A percentile compares a stretch with the other conserved stretches of the same genome.
phyloP scores from a whole-genome alignment of 129 eudicot genomes.

The Smallanthus sonchifolius region DNA sequence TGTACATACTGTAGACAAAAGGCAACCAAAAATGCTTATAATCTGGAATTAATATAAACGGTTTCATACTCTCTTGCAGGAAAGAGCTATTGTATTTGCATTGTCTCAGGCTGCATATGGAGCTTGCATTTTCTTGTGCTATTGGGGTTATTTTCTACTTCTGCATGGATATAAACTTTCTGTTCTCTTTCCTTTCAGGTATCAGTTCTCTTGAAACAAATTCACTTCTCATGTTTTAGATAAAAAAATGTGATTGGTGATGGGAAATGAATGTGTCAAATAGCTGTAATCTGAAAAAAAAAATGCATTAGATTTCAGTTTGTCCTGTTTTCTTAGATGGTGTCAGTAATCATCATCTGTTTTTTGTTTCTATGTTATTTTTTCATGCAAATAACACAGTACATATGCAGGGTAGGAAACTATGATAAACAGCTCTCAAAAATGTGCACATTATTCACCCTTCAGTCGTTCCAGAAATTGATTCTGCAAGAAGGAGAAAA shows the following conservation, averaged over 20 bases:
- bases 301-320: background rate
- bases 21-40: background rate
- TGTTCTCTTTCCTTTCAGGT: slow-evolving; percentile 85
- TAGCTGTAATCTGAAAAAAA: background rate
- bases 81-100: slow-evolving; percentile 76
- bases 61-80: slow-evolving; percentile 47
- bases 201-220: slow-evolving; percentile 14
- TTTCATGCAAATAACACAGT: slow-evolving; percentile 7
- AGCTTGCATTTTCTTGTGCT: slow-evolving; percentile 69
- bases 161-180: slow-evolving; percentile 39
- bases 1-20: background rate
- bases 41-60: background rate
- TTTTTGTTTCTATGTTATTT: slow-evolving; percentile 8
- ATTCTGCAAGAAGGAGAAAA: slow-evolving; percentile 99
- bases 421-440: slow-evolving; percentile 63
- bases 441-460: slow-evolving; percentile 75
- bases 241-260: slow-evolving; percentile 1
- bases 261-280: slow-evolving; percentile 11
- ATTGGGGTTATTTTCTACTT: slow-evolving; percentile 86
- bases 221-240: slow-evolving; percentile 7
- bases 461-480: slow-evolving; percentile 83
- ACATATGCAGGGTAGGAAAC: slow-evolving; percentile 50
- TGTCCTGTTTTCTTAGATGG: background rate
- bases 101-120: slow-evolving; percentile 84
- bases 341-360: background rate